These are phyloP conservation scores for Diplodia intermedia DNA, from an alignment of 2,329 filamentous ascomycete species.

Conservation along the genomic window DNA sequence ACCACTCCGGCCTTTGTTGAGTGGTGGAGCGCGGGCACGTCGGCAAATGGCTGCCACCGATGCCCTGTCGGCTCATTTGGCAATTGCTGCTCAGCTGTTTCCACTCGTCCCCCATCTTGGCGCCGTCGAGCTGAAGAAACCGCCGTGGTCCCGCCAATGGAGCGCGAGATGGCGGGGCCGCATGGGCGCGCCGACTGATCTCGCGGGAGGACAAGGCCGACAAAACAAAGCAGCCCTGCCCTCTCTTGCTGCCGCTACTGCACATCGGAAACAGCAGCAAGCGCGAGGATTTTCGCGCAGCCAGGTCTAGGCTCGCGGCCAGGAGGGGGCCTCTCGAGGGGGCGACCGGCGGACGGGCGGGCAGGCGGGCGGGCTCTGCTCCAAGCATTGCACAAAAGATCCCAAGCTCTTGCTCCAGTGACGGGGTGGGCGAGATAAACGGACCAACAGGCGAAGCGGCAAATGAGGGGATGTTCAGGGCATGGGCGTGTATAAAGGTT, in stretches of 20 bases:
- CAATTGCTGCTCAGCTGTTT: slow-evolving; percentile 7
- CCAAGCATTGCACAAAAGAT: slow-evolving; percentile 24
- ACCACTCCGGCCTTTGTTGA: slow-evolving; percentile 9
- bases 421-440: slow-evolving; percentile 2
- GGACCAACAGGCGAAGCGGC: slow-evolving; percentile 20
- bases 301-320: slow-evolving; percentile 18
- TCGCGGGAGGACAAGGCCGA: slow-evolving; percentile 22
- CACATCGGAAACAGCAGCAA: slow-evolving; percentile 29
- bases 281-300: slow-evolving; percentile 25
- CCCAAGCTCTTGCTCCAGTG: slow-evolving; percentile 22
- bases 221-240: slow-evolving; percentile 21
- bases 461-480: slow-evolving; percentile 7
- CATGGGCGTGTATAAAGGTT: slow-evolving; percentile 16
- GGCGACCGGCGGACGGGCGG: neutral
- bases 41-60: slow-evolving; percentile 18
- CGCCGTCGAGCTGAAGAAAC: slow-evolving; percentile 20
- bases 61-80: slow-evolving; percentile 10
- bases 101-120: neutral
- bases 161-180: slow-evolving; percentile 12
- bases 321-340: slow-evolving; percentile 3
- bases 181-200: slow-evolving; percentile 15
- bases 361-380: neutral
- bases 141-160: slow-evolving; percentile 11
- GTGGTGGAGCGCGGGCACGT: slow-evolving; percentile 11
- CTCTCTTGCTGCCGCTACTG: slow-evolving; percentile 22